A percentile compares a stretch with the other conserved stretches of the same genome.
Evolutionary conservation across 345 rosid genomes (phyloP).

Genomic region (Iberis pinnata): DNA sequence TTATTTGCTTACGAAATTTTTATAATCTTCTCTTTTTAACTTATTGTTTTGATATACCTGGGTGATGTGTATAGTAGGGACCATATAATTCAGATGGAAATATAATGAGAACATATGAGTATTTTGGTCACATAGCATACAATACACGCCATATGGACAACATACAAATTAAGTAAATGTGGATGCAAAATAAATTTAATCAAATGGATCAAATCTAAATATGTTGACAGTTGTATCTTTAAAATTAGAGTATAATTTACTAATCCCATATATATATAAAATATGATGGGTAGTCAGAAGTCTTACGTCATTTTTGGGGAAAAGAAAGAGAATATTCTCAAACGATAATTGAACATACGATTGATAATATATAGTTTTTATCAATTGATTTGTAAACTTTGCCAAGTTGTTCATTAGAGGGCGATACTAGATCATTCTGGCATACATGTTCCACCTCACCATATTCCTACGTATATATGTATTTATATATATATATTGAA

Average conservation of each 20-base stretch:
- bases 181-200: neutral
- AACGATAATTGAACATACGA: conserved; percentile 9
- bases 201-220: conserved; percentile 19
- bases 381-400: neutral
- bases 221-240: conserved; percentile 25
- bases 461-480: conserved; percentile 12
- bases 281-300: conserved; percentile 1
- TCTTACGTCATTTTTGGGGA: conserved; percentile 14
- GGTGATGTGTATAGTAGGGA: neutral
- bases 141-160: no score
- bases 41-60: neutral
- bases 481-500: neutral
- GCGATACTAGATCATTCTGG: conserved; percentile 23
- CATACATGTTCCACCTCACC: conserved; percentile 30
- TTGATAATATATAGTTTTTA: no score
- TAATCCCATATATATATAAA: conserved; percentile 22
- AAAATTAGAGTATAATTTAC: conserved; percentile 23
- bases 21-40: neutral
- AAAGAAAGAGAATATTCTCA: conserved; percentile 21
- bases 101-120: neutral
- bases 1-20: no score
- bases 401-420: neutral
- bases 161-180: neutral
- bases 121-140: neutral
- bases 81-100: neutral